These are phyloP conservation scores for Kondoa subrosea DNA, from an alignment of 768 basidiomycete genomes.

Conservation along the genomic window DNA sequence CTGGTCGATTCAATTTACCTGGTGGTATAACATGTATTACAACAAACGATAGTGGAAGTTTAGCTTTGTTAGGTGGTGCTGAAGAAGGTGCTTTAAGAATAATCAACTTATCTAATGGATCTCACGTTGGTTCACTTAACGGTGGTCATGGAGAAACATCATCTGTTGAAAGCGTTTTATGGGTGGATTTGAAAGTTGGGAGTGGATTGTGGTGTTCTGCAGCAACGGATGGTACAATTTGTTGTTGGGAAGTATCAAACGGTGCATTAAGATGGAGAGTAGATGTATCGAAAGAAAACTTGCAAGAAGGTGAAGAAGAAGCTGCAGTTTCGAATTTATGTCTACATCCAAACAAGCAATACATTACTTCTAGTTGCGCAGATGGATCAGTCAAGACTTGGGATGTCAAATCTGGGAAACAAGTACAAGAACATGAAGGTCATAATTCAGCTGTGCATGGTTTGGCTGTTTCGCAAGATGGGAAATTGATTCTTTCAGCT, in stretches of 20 bases:
- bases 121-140: conserved; percentile 56
- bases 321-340: conserved; percentile 60
- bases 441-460: conserved; percentile 61
- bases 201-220: conserved; percentile 52
- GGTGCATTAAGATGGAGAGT: conserved; percentile 67
- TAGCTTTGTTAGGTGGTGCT: conserved; percentile 80
- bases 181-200: conserved; percentile 49
- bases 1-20: conserved; percentile 59
- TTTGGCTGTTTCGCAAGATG: conserved; percentile 53
- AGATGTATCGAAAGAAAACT: conserved; percentile 58
- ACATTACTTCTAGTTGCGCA: conserved; percentile 70
- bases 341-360: conserved; percentile 50
- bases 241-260: conserved; percentile 83
- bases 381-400: conserved; percentile 76
- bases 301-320: background rate
- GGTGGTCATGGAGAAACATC: conserved; percentile 66
- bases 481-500: conserved; percentile 59
- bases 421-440: conserved; percentile 64
- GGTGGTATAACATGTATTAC: conserved; percentile 68
- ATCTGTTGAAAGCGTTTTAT: conserved; percentile 70
- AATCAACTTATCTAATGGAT: conserved; percentile 70
- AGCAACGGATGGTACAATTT: conserved; percentile 82
- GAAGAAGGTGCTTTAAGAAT: conserved; percentile 62
- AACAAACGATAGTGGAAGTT: conserved; percentile 64
- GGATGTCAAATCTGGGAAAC: conserved; percentile 70